Conservation (phyloP, 2,329 filamentous ascomycete species). For the Ceratocystis cubensis region DNA sequence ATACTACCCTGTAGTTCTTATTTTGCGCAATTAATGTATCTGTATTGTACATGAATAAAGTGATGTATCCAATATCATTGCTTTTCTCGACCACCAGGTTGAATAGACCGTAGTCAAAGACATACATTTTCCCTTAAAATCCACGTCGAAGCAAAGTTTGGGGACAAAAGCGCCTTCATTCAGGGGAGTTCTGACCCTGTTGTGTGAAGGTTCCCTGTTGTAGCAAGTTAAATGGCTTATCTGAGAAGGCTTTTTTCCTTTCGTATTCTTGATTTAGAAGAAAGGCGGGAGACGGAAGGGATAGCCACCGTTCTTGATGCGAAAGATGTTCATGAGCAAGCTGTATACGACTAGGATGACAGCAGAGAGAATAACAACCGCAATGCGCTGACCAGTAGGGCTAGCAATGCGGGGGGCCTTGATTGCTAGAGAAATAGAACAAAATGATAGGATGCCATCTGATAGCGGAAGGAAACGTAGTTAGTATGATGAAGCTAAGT, state of each 20-base stretch:
- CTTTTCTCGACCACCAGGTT: neutral
- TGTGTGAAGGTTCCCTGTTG: too few species aligned
- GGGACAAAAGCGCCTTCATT: neutral
- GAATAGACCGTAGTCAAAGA: neutral
- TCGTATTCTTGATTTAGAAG: constrained; percentile 33
- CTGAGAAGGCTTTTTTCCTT: too few species aligned
- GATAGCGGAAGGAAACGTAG: constrained; percentile 35
- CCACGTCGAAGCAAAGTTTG: neutral
- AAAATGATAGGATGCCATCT: constrained; percentile 68
- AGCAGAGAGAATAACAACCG: constrained; percentile 65
- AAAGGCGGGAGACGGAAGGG: constrained; percentile 92
- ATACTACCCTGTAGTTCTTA: neutral
- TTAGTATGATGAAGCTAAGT: neutral
- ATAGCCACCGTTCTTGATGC: constrained; percentile 88
- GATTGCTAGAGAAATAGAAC: constrained; percentile 76
- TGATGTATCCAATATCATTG: neutral
- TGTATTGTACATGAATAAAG: neutral
- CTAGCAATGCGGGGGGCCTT: constrained; percentile 86
- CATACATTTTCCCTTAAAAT: neutral
- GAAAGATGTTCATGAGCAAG: constrained; percentile 86
- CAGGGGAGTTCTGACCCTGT: too few species aligned
- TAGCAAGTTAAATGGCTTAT: too few species aligned
- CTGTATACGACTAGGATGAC: constrained; percentile 78
- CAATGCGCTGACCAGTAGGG: constrained; percentile 62
- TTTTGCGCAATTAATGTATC: neutral